Percentiles rank a stretch among this genome's conserved stretches.
Conservation (phyloP, 2,329 filamentous ascomycete genomes). For the Xylogone sp. region DNA sequence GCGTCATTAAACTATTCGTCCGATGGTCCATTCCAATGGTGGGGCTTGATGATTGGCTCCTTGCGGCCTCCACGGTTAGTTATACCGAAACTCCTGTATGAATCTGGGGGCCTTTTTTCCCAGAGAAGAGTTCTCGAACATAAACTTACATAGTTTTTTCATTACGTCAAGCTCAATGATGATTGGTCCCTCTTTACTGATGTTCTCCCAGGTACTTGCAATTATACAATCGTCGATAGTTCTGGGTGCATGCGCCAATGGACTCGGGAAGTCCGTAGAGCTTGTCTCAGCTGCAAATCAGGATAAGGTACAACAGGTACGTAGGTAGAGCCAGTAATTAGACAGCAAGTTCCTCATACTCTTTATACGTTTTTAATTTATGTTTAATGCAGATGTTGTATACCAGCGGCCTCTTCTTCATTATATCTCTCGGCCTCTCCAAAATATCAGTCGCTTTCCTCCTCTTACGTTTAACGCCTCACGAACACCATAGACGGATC, state of each 20-base stretch:
- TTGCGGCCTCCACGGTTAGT: constrained; percentile 5
- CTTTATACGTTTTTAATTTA: neutral
- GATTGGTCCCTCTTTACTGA: neutral
- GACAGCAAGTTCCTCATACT: too few species aligned
- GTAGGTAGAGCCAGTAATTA: neutral
- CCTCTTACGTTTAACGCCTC: constrained; percentile 41
- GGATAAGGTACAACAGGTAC: constrained; percentile 10
- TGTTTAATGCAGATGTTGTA: constrained; percentile 27
- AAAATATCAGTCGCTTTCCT: constrained; percentile 39
- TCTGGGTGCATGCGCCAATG: constrained; percentile 8
- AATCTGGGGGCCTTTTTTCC: too few species aligned
- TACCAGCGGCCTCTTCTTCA: constrained; percentile 36
- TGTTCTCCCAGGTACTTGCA: constrained; percentile 4
- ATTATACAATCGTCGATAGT: constrained; percentile 7
- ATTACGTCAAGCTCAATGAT: too few species aligned
- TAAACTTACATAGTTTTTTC: too few species aligned
- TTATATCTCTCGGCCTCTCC: constrained; percentile 37
- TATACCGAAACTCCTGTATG: too few species aligned
- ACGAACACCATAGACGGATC: constrained; percentile 34
- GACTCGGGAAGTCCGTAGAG: constrained; percentile 12
- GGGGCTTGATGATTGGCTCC: constrained; percentile 7
- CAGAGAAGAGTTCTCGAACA: too few species aligned
- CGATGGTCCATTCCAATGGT: neutral
- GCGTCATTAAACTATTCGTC: constrained; percentile 6
- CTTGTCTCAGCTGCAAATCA: constrained; percentile 5